phyloP scores from a whole-genome alignment of 2,329 filamentous ascomycete genomes.

The Ilyonectria sp. region DNA sequence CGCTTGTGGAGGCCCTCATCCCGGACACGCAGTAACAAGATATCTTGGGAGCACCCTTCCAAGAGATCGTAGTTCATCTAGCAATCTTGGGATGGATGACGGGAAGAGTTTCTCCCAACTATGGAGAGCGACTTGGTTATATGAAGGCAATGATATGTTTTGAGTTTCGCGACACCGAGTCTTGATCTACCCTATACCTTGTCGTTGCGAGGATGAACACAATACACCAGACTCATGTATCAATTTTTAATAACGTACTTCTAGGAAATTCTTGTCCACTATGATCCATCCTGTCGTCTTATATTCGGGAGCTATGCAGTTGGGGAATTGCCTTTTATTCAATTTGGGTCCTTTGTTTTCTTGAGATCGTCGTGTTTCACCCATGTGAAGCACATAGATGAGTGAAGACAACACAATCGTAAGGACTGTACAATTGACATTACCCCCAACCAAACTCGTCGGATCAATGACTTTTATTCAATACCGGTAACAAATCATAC shows the following conservation, averaged over 20 bases:
- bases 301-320: neutral
- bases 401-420: too few relatives aligned
- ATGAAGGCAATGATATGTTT: neutral
- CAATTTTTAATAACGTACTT: neutral
- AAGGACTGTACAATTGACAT: too few relatives aligned
- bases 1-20: constrained; percentile 8
- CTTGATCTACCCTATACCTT: neutral
- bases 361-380: too few relatives aligned
- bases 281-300: neutral
- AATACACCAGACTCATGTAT: neutral
- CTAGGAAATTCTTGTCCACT: neutral
- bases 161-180: neutral
- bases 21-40: constrained; percentile 5
- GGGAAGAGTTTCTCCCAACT: neutral
- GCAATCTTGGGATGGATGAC: neutral
- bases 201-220: too few relatives aligned
- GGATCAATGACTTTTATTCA: too few relatives aligned
- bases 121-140: neutral
- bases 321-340: neutral
- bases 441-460: too few relatives aligned
- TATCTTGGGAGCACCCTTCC: constrained; percentile 7
- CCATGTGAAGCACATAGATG: too few relatives aligned
- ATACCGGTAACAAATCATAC: too few relatives aligned
- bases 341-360: too few relatives aligned
- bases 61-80: neutral